Conservation (phyloP, 768 basidiomycete genomes). For the Gloeopeniophorella convolvens region DNA sequence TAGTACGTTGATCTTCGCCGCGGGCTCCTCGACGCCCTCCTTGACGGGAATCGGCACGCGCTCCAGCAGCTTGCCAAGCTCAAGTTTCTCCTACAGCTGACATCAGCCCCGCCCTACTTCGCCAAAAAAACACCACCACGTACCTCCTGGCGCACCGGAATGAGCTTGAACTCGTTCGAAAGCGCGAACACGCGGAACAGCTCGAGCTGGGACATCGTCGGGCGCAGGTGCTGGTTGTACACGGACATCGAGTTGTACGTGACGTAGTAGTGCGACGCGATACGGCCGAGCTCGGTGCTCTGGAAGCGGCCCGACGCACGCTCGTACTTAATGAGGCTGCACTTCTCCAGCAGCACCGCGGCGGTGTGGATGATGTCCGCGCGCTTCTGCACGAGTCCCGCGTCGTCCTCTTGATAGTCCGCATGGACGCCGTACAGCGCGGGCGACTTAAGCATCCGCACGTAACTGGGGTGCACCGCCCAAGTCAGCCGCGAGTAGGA, state of each 20-base stretch:
- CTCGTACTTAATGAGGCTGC: slow-evolving; percentile 91
- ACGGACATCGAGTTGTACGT: slow-evolving; percentile 93
- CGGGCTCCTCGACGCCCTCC: slow-evolving; percentile 92
- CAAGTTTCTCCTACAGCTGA: slow-evolving; percentile 66
- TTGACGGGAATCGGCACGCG: slow-evolving; percentile 96
- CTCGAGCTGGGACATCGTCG: slow-evolving; percentile 84
- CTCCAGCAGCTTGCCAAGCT: slow-evolving; percentile 84
- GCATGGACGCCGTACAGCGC: slow-evolving; percentile 81
- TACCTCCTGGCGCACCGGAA: slow-evolving; percentile 75
- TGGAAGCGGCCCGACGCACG: slow-evolving; percentile 83
- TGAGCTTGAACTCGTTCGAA: slow-evolving; percentile 90
- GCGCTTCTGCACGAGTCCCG: slow-evolving; percentile 80
- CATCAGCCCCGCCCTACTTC: not conserved
- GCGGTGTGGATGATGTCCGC: slow-evolving; percentile 93
- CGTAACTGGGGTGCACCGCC: slow-evolving; percentile 80
- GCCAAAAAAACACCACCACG: slow-evolving; percentile 9
- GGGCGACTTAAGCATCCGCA: slow-evolving; percentile 89
- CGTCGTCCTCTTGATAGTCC: slow-evolving; percentile 88
- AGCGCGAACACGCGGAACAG: slow-evolving; percentile 93
- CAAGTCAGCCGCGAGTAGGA: slow-evolving; percentile 19
- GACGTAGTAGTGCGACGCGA: slow-evolving; percentile 94
- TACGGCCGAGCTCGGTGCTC: slow-evolving; percentile 87
- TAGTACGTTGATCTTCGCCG: slow-evolving; percentile 95
- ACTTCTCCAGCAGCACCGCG: slow-evolving; percentile 89
- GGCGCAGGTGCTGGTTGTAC: slow-evolving; percentile 89